Evolutionary conservation across 192 early-diverging fungal genomes (phyloP), one percentile per base, ranked within the genome.

Genomic region (Backusella westeae): DNA sequence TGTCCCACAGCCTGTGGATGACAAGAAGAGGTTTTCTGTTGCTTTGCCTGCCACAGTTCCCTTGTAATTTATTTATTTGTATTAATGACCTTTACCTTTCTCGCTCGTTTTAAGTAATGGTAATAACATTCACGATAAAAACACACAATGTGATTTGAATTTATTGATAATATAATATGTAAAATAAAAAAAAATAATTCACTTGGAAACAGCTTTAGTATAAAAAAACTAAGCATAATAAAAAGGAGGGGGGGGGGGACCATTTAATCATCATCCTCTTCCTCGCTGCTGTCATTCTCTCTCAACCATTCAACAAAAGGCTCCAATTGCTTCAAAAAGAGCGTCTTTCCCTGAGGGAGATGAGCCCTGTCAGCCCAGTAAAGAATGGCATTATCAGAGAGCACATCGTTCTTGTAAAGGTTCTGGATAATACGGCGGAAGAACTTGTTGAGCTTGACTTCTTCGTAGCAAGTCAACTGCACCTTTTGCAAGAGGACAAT

Each of bases 291-390:
- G 36, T 87, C 90, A 78, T 88, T 86, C 7, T 88, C 85, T 78
- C 89, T 87, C 65, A 98, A 88, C 90, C 92, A 96, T 59, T 87
- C 83, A 56, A 97, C 89, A 76, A 98, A 94, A 5, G 93, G 89
- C 81, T 95, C 94, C 85, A 96, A 93, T 87, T 97, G 96, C 90
- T 97, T 97, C 79, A 95, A 82, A 76, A 98, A 96, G 63, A 92
- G 86, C 21, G 92, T 91, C 84, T 97, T 97, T 71, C 97, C 96
- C 78, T 94, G 92, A 36, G 93, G 81, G 73, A 90, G 90, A 59
- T 92, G 92, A 36, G 96, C 97, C 89, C 96, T 98, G 77, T 95
- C 91, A 26, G 85, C 88, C 97, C 97, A 98, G 86, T 96, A 98
- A 32, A 98, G 81, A 74, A 98, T 94, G 44, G 96, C 96, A 73